Evolutionary conservation across 768 basidiomycete species (phyloP).

Genomic region (Tricholoma flavovirens): DNA sequence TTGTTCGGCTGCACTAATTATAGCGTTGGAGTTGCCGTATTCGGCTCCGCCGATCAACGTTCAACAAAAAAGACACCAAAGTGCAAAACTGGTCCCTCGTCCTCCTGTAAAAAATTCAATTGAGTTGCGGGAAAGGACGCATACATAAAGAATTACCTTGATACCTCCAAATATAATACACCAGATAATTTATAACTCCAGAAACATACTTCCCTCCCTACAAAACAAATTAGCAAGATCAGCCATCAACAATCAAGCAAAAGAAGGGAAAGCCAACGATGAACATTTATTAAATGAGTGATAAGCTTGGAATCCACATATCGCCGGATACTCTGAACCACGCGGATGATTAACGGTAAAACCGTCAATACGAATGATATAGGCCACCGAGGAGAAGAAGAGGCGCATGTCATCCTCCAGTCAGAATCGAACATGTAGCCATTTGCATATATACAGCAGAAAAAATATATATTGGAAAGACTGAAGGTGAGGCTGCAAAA

Average conservation of each 20-base stretch:
- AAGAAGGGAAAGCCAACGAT: constrained; percentile 5
- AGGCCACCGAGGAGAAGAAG: constrained; percentile 50
- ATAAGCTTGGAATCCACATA: constrained; percentile 68
- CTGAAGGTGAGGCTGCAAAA: constrained; percentile 77
- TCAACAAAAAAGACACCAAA: constrained; percentile 72
- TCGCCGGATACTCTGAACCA: constrained; percentile 84
- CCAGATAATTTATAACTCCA: constrained; percentile 58
- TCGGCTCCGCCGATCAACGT: no score
- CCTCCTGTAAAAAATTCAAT: constrained; percentile 14
- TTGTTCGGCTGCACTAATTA: no score
- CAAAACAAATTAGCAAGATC: not conserved
- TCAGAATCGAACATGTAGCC: constrained; percentile 37
- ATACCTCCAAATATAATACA: constrained; percentile 78
- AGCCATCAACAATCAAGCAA: not conserved
- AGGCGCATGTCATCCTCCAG: constrained; percentile 41
- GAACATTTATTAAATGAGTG: constrained; percentile 85
- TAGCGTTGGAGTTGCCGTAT: no score
- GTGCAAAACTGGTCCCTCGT: constrained; percentile 47
- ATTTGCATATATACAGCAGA: constrained; percentile 67
- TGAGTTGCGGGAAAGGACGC: not conserved
- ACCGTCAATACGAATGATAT: constrained; percentile 51
- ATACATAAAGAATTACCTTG: constrained; percentile 35
- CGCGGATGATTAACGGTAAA: constrained; percentile 70
- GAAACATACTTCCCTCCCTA: constrained; percentile 82
- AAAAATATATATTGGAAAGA: constrained; percentile 63